A percentile compares a stretch with the other conserved stretches of the same genome.
phyloP scores from a whole-genome alignment of 73 alveolate genomes.

The Diophrys sp. region DNA sequence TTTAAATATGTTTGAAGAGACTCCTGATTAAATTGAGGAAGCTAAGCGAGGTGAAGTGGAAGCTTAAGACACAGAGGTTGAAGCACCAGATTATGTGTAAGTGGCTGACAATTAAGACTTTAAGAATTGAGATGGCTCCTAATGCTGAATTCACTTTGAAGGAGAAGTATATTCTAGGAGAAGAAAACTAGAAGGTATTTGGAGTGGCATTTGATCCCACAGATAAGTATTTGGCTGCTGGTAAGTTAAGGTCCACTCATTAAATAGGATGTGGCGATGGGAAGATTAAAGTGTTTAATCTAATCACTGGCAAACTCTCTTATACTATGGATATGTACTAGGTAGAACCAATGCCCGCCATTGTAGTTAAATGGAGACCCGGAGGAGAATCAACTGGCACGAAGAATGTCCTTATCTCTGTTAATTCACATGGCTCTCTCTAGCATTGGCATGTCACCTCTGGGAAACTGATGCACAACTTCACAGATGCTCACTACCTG shows the following conservation, averaged over 20 bases:
- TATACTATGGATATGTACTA: slow-evolving; percentile 11
- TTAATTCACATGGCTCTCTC: slow-evolving; percentile 54
- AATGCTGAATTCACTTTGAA: too few species aligned
- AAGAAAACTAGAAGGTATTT: not conserved
- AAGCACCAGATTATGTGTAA: too few species aligned
- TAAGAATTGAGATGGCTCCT: too few species aligned
- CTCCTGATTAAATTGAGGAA: too few species aligned
- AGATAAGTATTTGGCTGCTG: slow-evolving; percentile 13
- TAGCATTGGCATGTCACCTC: slow-evolving; percentile 71
- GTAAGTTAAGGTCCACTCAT: too few species aligned
- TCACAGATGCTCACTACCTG: slow-evolving; percentile 30
- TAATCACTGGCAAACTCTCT: not conserved
- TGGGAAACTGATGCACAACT: slow-evolving; percentile 46
- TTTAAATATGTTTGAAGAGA: too few species aligned
- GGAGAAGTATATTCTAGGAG: not conserved
- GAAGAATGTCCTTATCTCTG: slow-evolving; percentile 38
- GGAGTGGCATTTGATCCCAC: not conserved
- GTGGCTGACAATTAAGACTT: too few species aligned
- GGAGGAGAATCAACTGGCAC: slow-evolving; percentile 16
- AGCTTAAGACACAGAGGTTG: too few species aligned
- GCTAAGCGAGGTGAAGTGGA: too few species aligned
- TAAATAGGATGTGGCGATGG: slow-evolving; percentile 13
- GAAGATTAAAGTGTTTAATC: not conserved
- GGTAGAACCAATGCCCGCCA: slow-evolving; percentile 54
- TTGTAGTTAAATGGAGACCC: slow-evolving; percentile 88